Percentiles rank a stretch among this genome's conserved stretches.
These are phyloP conservation scores for Mycena sp. DNA, from an alignment of 1,284 basidiomycete genomes.

Conservation along the genomic window DNA sequence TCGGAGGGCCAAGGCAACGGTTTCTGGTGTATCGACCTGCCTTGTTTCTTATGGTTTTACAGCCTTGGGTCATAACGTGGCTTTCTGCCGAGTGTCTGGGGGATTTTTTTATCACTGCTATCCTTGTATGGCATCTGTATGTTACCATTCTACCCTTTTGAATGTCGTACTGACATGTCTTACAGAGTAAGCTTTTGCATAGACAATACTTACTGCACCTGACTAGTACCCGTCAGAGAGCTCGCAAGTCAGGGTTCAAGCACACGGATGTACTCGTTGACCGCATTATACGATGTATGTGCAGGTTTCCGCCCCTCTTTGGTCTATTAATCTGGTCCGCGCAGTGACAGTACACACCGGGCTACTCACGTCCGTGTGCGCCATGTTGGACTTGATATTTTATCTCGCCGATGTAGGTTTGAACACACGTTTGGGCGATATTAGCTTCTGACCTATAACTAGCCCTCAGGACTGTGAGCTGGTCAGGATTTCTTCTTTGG, in stretches of 20 bases:
- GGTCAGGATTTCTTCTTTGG: background rate
- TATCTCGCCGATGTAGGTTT: conserved; percentile 45
- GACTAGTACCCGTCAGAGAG: conserved; percentile 38
- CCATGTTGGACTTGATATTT: conserved; percentile 45
- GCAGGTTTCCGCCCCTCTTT: background rate
- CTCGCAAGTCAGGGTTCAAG: conserved; percentile 48
- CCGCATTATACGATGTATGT: conserved; percentile 54
- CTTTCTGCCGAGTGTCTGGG: conserved; percentile 41
- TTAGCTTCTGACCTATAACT: background rate
- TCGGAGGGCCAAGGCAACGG: conserved; percentile 38
- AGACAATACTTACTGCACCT: no score
- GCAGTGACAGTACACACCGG: conserved; percentile 52
- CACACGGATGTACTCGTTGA: conserved; percentile 42
- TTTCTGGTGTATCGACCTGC: conserved; percentile 18
- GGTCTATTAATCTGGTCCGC: background rate
- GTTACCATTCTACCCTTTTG: conserved; percentile 19
- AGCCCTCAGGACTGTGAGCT: conserved; percentile 7
- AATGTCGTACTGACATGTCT: background rate
- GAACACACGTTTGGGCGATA: background rate
- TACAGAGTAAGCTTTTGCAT: background rate
- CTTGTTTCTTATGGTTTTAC: background rate
- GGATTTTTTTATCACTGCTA: conserved; percentile 48
- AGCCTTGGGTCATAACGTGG: conserved; percentile 42
- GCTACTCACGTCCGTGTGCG: conserved; percentile 44
- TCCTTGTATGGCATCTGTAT: conserved; percentile 47